Evolutionary conservation across 2,329 filamentous ascomycete species (phyloP), one percentile per base, ranked within the genome.

Genomic region (Blastomyces gilchristii): DNA sequence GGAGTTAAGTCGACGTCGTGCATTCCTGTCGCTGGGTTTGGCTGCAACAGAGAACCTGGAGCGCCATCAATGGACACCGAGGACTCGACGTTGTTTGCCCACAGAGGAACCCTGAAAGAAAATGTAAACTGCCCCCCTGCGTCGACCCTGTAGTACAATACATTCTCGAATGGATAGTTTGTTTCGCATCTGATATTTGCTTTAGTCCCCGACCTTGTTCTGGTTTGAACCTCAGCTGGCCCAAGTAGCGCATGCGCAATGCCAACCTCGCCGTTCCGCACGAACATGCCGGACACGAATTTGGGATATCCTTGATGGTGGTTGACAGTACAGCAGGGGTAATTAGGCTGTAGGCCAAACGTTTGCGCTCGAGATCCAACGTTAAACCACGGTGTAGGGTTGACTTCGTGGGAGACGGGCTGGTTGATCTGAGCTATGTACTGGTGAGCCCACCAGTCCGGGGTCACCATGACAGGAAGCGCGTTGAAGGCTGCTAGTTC

Each of bases 231-330:
- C 0, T 68, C 73, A 2, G 74, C 76, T 0, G 83, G 82, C 8
- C 77, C 72, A 2, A 85, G 77, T 1, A 85, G 71, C 0, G 76
- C 76, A 68, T 85, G 82, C 0, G 76, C 79, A 16, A 85, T 67
- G 2, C 79, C 79, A n/a, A 74, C 72, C 2, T 73, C 67, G 3
- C 77, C 79, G 2, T 75, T 69, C 11, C 67, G 68, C 6, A 80
- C 76, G 71, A 77, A 85, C 63, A 77, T 78, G 63, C 77, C 74
- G 11, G 80, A 76, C 0, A 82, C 69, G 63, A 82, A 84, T 66
- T 85, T 85, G 0, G 83, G 82, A 65, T 80, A 83, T 9, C 80
- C 83, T 67, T 84, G 82, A 0, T 78, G 79, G 66, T 84, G 81
- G 63, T 85, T 85, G 64, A 85, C 83, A 0, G 82, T 83, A 67